Evolutionary conservation across 1,284 basidiomycete genomes (phyloP), one percentile per base, ranked within the genome.

Genomic region (Cryptococcus floricola): DNA sequence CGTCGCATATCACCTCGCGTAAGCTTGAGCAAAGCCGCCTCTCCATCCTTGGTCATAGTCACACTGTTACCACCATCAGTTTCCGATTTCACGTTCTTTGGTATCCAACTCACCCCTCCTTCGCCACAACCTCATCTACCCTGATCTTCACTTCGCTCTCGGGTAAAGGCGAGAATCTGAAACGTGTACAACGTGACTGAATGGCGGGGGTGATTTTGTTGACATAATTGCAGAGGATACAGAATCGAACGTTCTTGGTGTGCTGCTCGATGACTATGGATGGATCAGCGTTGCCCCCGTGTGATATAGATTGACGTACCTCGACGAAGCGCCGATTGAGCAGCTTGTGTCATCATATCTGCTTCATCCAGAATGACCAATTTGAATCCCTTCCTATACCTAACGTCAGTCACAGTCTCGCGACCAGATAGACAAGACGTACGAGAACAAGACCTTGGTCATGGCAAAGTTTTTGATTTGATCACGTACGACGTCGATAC

Each of bases 161-260:
- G 1, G 93, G 91, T 34, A 98, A 78, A 1, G 96, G 96, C n/a
- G 91, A 93, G 79, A 99, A 98, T 48, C 93, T 83, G 80, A 98
- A 99, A 39, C 95, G 83, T 3, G 96, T 99, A 79, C 96, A 98
- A 50, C 96, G 88, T 73, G 92, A 96, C 79, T 98, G 96, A 60
- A 99, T 96, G 23, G 96, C 96, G 4, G 96, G 96, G 6, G 89
- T 88, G 73, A 99, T 98, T 78, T 98, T 98, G 84, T 98, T 98
- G 75, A 98, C 96, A 68, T 99, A 99, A 79, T 99, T 99, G 83
- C 96, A 98, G 61, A 99, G 96, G 68, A 99, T 98, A 78, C 95
- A 98, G 77, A 99, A 99, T 38, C 96, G 87, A 60, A 98, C 96
- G 71, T 98, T 98, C 77, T 88, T 91, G 7, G 96, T 99, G 75